phyloP scores from a whole-genome alignment of 2,329 filamentous ascomycete genomes.

The Diaporthe citri region DNA sequence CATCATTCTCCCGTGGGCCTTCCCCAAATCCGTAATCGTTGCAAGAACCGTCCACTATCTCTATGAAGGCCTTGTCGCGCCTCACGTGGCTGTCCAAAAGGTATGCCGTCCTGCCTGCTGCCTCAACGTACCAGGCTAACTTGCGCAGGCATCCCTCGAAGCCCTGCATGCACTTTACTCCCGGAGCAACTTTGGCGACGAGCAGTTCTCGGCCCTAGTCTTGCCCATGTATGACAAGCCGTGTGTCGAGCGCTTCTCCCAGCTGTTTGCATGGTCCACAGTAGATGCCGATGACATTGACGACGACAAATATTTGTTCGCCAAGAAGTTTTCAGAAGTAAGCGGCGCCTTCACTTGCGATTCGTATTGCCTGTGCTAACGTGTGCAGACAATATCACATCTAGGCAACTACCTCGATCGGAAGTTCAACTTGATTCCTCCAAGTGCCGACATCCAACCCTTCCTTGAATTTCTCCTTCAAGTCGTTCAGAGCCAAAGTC shows the following conservation, averaged over 20 bases:
- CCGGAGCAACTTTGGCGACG: conserved; percentile 78
- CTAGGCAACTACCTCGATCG: conserved; percentile 87
- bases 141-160: conserved; percentile 78
- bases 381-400: conserved; percentile 80
- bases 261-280: conserved; percentile 83
- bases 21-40: conserved; percentile 82
- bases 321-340: conserved; percentile 95
- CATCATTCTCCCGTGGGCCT: conserved; percentile 87
- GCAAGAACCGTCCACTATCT: conserved; percentile 78
- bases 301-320: conserved; percentile 90
- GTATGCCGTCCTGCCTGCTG: conserved; percentile 57
- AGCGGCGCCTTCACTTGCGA: conserved; percentile 39
- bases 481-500: conserved; percentile 85
- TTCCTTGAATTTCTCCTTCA: conserved; percentile 85
- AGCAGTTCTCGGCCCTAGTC: conserved; percentile 83
- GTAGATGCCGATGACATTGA: conserved; percentile 87
- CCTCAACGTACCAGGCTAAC: conserved; percentile 42
- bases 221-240: conserved; percentile 82
- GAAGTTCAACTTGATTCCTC: conserved; percentile 75
- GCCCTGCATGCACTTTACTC: conserved; percentile 86
- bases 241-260: conserved; percentile 77
- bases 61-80: conserved; percentile 77
- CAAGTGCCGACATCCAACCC: conserved; percentile 74
- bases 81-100: conserved; percentile 80
- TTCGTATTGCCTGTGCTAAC: conserved; percentile 34